These are phyloP conservation scores for Pinus tabuliformis DNA, from an alignment of 75 land plant genomes.

Conservation along the genomic window DNA sequence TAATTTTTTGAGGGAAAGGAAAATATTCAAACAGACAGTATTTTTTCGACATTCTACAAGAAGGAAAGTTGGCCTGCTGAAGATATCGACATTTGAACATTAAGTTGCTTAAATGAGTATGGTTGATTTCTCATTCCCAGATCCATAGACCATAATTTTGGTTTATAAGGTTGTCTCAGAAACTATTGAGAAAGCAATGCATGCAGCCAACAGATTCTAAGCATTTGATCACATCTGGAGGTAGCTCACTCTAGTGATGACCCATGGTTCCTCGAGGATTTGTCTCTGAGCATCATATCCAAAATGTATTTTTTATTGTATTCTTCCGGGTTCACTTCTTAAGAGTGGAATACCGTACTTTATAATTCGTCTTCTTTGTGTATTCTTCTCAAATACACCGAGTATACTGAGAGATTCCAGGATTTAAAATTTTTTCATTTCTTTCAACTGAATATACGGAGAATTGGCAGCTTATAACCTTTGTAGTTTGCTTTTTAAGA, in stretches of 20 bases:
- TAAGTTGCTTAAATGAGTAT: background rate
- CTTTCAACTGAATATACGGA: background rate
- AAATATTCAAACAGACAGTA: background rate
- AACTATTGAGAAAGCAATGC: background rate
- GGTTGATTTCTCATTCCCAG: background rate
- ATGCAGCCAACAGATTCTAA: too few species aligned
- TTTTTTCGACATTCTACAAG: background rate
- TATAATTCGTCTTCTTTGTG: background rate
- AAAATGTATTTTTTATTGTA: conserved; percentile 9
- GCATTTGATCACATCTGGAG: too few species aligned
- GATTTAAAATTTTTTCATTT: background rate
- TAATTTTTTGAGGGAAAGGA: background rate
- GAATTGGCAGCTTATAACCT: background rate
- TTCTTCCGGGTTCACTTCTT: background rate
- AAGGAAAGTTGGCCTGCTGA: conserved; percentile 1
- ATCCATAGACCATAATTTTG: background rate
- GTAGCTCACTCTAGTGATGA: too few species aligned
- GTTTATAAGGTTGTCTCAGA: background rate
- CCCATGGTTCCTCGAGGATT: background rate
- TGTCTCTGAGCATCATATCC: background rate
- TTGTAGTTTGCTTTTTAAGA: background rate
- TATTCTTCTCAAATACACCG: conserved; percentile 1
- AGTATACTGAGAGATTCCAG: background rate
- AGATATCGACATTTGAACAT: background rate
- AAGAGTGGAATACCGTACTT: background rate